phyloP scores from a whole-genome alignment of 768 basidiomycete species.

The Leccinum olivaceopallidum region DNA sequence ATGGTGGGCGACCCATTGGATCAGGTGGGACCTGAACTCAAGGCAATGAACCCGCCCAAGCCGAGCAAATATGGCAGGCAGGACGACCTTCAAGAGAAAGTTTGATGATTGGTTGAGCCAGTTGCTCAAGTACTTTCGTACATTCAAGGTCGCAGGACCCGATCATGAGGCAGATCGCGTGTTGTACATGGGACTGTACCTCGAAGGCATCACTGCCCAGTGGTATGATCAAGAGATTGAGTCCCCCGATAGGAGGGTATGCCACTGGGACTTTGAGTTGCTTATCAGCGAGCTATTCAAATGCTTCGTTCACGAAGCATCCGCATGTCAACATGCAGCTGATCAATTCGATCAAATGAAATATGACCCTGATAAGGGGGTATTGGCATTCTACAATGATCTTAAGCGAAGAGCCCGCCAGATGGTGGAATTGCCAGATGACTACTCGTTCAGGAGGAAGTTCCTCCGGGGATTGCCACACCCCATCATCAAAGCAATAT shows the following conservation, averaged over 20 bases:
- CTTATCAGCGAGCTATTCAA: not conserved
- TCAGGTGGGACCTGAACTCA: no score
- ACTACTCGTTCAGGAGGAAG: not conserved
- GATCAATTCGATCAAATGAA: not conserved
- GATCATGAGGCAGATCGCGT: not conserved
- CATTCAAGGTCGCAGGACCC: not conserved
- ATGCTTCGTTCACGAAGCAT: not conserved
- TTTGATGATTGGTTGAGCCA: not conserved
- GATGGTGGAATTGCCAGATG: not conserved
- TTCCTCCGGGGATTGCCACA: not conserved
- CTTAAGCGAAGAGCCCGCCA: not conserved
- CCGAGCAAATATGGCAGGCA: not conserved
- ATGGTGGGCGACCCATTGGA: no score
- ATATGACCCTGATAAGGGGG: not conserved
- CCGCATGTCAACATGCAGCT: not conserved
- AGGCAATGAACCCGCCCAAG: not conserved
- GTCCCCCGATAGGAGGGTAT: not conserved
- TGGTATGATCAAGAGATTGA: not conserved
- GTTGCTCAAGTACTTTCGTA: not conserved
- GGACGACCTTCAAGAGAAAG: not conserved
- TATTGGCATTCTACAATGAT: not conserved
- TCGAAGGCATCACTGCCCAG: not conserved
- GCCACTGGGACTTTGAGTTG: not conserved
- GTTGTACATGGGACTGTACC: not conserved
- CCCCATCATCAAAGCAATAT: not conserved